Percentiles rank a stretch among this genome's conserved stretches.
These are phyloP conservation scores for Annulohypoxylon stygium DNA, from an alignment of 495 filamentous ascomycete species.

Conservation along the genomic window DNA sequence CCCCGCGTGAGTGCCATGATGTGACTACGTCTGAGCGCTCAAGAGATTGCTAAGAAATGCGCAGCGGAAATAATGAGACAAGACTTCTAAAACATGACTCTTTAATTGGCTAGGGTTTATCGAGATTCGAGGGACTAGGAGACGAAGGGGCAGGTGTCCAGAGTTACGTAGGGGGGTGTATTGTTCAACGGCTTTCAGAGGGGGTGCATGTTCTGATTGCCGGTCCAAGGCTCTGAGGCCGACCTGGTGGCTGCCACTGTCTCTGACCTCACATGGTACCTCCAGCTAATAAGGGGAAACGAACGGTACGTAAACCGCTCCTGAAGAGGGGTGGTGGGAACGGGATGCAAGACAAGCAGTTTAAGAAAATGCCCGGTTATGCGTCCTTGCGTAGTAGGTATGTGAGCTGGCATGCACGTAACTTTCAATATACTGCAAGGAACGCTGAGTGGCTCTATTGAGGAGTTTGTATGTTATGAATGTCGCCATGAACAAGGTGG, in stretches of 20 bases:
- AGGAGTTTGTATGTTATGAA: slow-evolving; percentile 24
- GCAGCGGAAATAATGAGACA: slow-evolving; percentile 52
- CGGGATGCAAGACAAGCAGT: slow-evolving; percentile 45
- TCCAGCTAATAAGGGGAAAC: slow-evolving; percentile 33
- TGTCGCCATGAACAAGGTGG: slow-evolving; percentile 21
- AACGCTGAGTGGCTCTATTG: slow-evolving; percentile 31
- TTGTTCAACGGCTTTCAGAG: slow-evolving; percentile 49
- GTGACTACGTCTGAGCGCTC: slow-evolving; percentile 47
- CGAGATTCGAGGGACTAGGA: slow-evolving; percentile 50
- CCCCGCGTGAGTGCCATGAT: slow-evolving; percentile 45
- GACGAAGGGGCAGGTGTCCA: slow-evolving; percentile 37
- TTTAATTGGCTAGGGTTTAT: slow-evolving; percentile 51
- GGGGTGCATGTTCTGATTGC: slow-evolving; percentile 52
- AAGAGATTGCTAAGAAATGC: slow-evolving; percentile 50
- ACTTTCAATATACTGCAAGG: slow-evolving; percentile 44
- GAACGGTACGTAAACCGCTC: slow-evolving; percentile 34
- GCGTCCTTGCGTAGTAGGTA: slow-evolving; percentile 44
- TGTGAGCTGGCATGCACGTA: slow-evolving; percentile 47
- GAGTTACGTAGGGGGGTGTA: slow-evolving; percentile 38
- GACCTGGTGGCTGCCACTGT: slow-evolving; percentile 32
- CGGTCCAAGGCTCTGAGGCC: slow-evolving; percentile 32
- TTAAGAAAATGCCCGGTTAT: slow-evolving; percentile 47
- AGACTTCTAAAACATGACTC: slow-evolving; percentile 40
- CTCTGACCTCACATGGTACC: slow-evolving; percentile 45
- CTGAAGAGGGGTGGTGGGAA: slow-evolving; percentile 33